Percentiles rank a stretch among this genome's conserved stretches.
phyloP scores from a whole-genome alignment of 805 yeast species.

The Yamadazyma laniorum region DNA sequence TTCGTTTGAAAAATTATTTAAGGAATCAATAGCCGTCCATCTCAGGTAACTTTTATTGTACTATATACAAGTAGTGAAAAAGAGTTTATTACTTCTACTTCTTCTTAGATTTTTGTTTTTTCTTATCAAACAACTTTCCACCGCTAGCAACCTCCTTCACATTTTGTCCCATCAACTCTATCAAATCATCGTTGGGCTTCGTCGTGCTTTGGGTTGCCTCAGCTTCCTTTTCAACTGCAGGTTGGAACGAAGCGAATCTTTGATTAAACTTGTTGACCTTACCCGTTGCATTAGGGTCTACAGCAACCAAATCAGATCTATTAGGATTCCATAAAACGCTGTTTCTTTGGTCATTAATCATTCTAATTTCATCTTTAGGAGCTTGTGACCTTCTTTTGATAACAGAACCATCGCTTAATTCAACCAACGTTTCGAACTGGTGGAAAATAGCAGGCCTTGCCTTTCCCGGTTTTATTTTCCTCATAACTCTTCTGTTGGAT shows the following conservation, averaged over 20 bases:
- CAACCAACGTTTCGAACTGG: slow-evolving; percentile 86
- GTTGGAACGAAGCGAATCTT: slow-evolving; percentile 49
- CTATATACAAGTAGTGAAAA: slow-evolving; percentile 8
- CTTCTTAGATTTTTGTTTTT: slow-evolving; percentile 41
- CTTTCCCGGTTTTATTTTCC: slow-evolving; percentile 71
- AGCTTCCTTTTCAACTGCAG: slow-evolving; percentile 13
- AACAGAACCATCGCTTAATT: slow-evolving; percentile 92
- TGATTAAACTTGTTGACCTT: slow-evolving; percentile 72
- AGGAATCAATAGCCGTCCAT: background rate
- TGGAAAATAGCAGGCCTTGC: slow-evolving; percentile 93
- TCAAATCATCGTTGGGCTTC: slow-evolving; percentile 44
- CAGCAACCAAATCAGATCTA: slow-evolving; percentile 68
- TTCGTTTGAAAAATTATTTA: background rate
- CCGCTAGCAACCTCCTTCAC: slow-evolving; percentile 55
- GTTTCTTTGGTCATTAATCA: slow-evolving; percentile 87
- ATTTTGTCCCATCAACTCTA: slow-evolving; percentile 59
- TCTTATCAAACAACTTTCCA: slow-evolving; percentile 50
- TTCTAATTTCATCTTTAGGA: slow-evolving; percentile 82
- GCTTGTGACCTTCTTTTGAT: slow-evolving; percentile 77
- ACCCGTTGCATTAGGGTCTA: slow-evolving; percentile 83
- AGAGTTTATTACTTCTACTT: slow-evolving; percentile 1
- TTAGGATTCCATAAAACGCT: slow-evolving; percentile 86
- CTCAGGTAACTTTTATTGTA: slow-evolving; percentile 1
- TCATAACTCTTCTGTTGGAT: slow-evolving; percentile 57
- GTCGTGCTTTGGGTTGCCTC: slow-evolving; percentile 9